Base-by-base conservation (phyloP, 495 filamentous ascomycete species). In the Penicillium fimorum region DNA sequence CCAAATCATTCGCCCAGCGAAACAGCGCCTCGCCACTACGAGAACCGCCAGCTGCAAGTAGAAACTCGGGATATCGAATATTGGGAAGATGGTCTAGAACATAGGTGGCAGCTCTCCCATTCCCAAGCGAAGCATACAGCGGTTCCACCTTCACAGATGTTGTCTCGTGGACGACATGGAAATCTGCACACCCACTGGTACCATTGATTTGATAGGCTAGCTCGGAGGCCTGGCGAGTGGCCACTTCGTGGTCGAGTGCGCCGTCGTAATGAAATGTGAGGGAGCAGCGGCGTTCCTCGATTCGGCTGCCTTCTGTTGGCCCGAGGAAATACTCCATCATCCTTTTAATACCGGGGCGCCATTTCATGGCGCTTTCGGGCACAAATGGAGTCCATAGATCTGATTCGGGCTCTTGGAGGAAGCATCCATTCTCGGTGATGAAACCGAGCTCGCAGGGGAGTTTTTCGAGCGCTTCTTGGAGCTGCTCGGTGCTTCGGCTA, bases 381-480 rank as follows among this genome's bases (percentile, higher is more conserved):
- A 92, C 86, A 12, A 87, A 81, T 59, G 92, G 79, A 49, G 81
- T 75, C 90, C 91, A 96, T 15, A 71, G 65, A 5, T 70, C 67
- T 12, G 70, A 72, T 15, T 79, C 78, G 53, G 75, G 80, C 50
- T 83, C 78, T 59, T 85, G 85, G 33, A 91, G 67, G 74, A 90
- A 95, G 61, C 87, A 92, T 8, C 91, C 91, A 60, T 91, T 93
- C 65, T 96, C 92, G n/a, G 90, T 88, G 60, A 96, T 91, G 22
- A 93, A 72, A 1, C 91, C 91, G 7, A 95, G 76, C 50, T 81
- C 17, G 15, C 6, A 20, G 86, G 83, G 6, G 91, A 81, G 17
- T 79, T 73, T 37, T 77, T 76, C 71, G 91, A 87, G 9, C 86
- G 68, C 3, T 77, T 70, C 54, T 91, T 87, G 2, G 22, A 96